A percentile compares a stretch with the other conserved stretches of the same genome.
Evolutionary conservation across 1,284 basidiomycete genomes (phyloP).

Genomic region (Hortiboletus rubellus): DNA sequence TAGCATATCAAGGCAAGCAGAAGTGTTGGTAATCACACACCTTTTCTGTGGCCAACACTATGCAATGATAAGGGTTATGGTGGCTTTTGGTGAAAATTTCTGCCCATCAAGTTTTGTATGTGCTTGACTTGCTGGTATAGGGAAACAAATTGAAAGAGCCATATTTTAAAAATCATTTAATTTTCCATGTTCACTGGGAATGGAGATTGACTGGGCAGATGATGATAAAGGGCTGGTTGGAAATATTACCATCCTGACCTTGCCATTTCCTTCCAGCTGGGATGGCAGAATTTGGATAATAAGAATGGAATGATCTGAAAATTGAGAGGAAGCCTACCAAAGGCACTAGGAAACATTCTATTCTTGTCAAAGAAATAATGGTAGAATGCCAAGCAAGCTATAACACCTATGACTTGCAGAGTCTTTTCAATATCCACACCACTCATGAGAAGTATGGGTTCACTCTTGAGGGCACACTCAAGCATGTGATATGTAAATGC

Average conservation of each 20-base stretch:
- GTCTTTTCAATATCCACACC: constrained; percentile 2
- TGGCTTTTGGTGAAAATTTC: too few species aligned
- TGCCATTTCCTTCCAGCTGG: neutral
- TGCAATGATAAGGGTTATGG: too few species aligned
- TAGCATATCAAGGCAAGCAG: too few species aligned
- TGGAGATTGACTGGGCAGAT: neutral
- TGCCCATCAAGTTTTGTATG: too few species aligned
- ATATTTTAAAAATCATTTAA: neutral
- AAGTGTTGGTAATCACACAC: too few species aligned
- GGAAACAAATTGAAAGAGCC: neutral
- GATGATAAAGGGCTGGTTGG: neutral
- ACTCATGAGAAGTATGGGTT: constrained; percentile 6
- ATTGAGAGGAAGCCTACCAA: neutral
- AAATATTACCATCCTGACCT: neutral
- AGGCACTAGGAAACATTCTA: neutral
- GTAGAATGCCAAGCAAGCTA: neutral
- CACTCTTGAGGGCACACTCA: neutral
- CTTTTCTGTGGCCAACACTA: too few species aligned
- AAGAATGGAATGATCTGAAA: too few species aligned
- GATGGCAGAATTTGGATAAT: too few species aligned
- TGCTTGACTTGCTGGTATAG: too few species aligned
- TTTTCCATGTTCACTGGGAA: neutral
- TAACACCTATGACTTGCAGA: neutral
- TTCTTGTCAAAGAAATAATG: neutral
- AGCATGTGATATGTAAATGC: constrained; percentile 1